Base-by-base conservation (phyloP, 2,329 filamentous ascomycete species). In the Dactylellina cionopaga region DNA sequence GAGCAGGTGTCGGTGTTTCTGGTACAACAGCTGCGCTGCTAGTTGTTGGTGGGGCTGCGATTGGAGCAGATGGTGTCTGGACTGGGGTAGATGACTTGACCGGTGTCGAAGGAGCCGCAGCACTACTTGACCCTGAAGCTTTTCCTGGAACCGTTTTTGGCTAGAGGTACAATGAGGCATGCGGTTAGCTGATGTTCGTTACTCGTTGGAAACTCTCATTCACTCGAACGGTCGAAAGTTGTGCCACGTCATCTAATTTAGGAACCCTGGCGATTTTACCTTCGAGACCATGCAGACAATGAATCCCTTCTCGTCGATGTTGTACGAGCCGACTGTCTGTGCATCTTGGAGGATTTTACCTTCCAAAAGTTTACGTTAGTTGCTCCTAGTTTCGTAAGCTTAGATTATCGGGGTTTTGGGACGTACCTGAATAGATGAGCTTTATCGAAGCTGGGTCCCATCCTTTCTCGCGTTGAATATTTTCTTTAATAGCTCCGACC, bases 261-360 rank as follows among this genome's bases (percentile, higher is more conserved):
- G 17, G 24, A 39, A 29, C 24, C 1, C 11, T 73, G 55, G 41
- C 66, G 25, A 31, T 60, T 74, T 75, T 84, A 96, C 93, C 91
- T 98, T 98, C 80, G 92, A 92, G 78, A 96, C 89, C 89, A 99
- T 96, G 84, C 95, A 99, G 73, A 99, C 95, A 78, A 99, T 92
- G 81, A 98, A 99, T 35, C 95, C 95, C 86, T 98, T 99, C 86
- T 98, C 95, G 83, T 99, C 94, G 75, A 99, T 98, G 83, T 92
- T 96, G 85, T 98, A 98, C 39, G 91, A 93, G 81, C 92, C 92
- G 77, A 99, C 91, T 1, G 93, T 96, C 80, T 97, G 95, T 74
- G 92, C 92, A 90, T 99, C 94, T 83, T 97, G 94, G 76, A 99
- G 85, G 78, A 99, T 98, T 85, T 99, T 99, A 84, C 95, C 93